phyloP scores from a whole-genome alignment of 1,284 basidiomycete genomes.

The Cryptococcus neoformans region DNA sequence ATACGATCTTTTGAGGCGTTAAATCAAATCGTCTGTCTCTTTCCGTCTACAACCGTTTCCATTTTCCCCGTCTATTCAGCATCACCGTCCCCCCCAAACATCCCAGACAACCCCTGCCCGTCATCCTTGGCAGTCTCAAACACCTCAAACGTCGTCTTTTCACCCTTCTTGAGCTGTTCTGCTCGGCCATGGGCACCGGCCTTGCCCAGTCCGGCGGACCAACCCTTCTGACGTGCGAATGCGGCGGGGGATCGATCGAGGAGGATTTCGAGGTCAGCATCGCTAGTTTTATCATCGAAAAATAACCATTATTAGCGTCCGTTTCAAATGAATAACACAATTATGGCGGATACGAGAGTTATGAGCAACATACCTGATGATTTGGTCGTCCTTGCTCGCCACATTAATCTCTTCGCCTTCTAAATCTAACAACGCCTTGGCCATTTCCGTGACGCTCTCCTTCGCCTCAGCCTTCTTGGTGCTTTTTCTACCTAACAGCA shows the following conservation, averaged over 20 bases:
- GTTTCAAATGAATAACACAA: too few relatives aligned
- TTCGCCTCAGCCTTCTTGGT: conserved; percentile 15
- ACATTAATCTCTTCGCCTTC: conserved; percentile 88
- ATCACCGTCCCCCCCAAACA: conserved; percentile 44
- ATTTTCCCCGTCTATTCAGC: too few relatives aligned
- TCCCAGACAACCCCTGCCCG: conserved; percentile 69
- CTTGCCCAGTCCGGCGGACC: conserved; percentile 52
- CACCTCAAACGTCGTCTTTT: conserved; percentile 65
- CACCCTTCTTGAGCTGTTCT: conserved; percentile 46
- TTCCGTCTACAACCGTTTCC: too few relatives aligned
- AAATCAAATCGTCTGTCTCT: too few relatives aligned
- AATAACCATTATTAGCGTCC: neutral
- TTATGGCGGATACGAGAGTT: too few relatives aligned
- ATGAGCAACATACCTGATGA: conserved; percentile 56
- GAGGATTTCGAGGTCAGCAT: conserved; percentile 72
- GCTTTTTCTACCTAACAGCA: conserved; percentile 50
- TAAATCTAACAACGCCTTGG: conserved; percentile 70
- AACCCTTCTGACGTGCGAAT: conserved; percentile 73
- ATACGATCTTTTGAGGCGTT: too few relatives aligned
- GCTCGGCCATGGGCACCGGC: conserved; percentile 24
- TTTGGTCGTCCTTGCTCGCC: conserved; percentile 69
- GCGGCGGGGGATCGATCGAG: conserved; percentile 72
- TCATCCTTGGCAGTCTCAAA: conserved; percentile 68
- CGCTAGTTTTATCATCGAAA: conserved; percentile 44
- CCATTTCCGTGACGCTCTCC: conserved; percentile 74